Conservation (phyloP, 73 alveolate species). For the Breviolum minutum region DNA sequence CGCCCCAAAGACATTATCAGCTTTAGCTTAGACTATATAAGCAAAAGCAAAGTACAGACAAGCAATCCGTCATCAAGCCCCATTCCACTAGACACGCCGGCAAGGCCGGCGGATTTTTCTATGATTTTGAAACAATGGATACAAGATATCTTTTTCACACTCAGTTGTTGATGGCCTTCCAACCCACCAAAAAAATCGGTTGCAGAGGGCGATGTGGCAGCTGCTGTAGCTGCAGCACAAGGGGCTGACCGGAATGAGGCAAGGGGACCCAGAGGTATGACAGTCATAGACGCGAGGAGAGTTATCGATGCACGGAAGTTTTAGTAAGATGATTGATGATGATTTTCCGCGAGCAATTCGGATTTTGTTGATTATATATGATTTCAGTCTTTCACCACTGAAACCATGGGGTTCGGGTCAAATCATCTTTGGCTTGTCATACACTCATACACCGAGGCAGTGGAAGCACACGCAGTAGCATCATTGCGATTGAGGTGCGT, state of each 20-base stretch:
- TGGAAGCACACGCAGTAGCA: constrained; percentile 36
- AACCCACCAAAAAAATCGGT: not conserved
- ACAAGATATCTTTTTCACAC: not conserved
- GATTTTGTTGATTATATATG: too few species aligned
- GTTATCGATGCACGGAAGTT: too few species aligned
- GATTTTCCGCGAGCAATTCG: not conserved
- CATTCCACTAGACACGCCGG: too few species aligned
- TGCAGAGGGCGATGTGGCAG: constrained; percentile 74
- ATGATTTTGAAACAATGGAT: not conserved
- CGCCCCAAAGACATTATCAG: too few species aligned
- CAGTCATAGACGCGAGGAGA: not conserved
- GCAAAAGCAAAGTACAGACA: too few species aligned
- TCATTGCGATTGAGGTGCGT: constrained; percentile 21
- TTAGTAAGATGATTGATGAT: not conserved
- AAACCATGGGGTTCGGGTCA: not conserved
- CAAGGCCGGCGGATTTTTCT: too few species aligned
- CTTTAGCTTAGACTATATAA: too few species aligned
- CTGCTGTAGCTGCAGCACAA: constrained; percentile 57
- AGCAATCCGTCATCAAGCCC: too few species aligned
- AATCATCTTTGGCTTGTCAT: not conserved
- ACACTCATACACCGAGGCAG: constrained; percentile 25
- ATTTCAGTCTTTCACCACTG: not conserved
- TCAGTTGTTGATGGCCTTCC: not conserved
- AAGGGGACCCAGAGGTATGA: not conserved
- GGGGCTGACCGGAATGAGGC: constrained; percentile 77